Percentiles rank a stretch among this genome's conserved stretches.
These are phyloP conservation scores for Gloeophyllum trabeum DNA, from an alignment of 768 basidiomycete genomes.

Conservation along the genomic window DNA sequence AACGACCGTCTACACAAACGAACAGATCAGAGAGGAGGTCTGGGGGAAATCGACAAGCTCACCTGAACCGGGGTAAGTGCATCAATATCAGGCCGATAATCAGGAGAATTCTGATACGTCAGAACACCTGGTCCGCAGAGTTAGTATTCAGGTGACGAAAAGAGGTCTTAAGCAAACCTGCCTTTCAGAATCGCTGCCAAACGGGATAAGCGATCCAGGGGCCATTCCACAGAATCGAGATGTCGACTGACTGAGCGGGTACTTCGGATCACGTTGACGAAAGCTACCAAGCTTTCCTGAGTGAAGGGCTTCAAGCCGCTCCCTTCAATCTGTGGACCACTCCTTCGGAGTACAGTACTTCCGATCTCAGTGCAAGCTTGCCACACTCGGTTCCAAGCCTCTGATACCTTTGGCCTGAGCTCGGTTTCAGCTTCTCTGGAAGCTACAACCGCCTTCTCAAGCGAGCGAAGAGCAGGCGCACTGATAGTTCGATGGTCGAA, in stretches of 20 bases:
- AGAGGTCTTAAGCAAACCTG: conserved; percentile 10
- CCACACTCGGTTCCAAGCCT: conserved; percentile 61
- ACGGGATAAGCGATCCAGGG: conserved; percentile 46
- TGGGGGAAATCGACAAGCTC: conserved; percentile 7
- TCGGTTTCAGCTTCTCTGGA: conserved; percentile 22
- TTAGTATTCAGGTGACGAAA: neutral
- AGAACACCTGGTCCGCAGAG: conserved; percentile 43
- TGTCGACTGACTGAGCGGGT: conserved; percentile 38
- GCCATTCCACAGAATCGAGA: conserved; percentile 50
- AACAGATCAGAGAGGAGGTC: neutral
- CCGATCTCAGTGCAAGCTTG: conserved; percentile 57
- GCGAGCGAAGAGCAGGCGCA: conserved; percentile 73
- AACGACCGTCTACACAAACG: conserved; percentile 47
- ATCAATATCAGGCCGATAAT: conserved; percentile 86
- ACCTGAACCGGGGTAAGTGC: conserved; percentile 72
- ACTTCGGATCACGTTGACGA: conserved; percentile 60
- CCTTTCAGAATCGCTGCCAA: conserved; percentile 78
- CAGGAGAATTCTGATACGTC: conserved; percentile 74
- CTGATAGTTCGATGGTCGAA: conserved; percentile 55
- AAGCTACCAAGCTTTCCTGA: conserved; percentile 80
- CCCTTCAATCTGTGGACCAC: conserved; percentile 5
- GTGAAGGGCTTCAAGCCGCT: conserved; percentile 36
- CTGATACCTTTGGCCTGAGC: conserved; percentile 26
- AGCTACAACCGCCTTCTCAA: conserved; percentile 70
- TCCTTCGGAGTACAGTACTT: conserved; percentile 27